phyloP scores from a whole-genome alignment of 345 rosid genomes.

The Lumnitzera racemosa region DNA sequence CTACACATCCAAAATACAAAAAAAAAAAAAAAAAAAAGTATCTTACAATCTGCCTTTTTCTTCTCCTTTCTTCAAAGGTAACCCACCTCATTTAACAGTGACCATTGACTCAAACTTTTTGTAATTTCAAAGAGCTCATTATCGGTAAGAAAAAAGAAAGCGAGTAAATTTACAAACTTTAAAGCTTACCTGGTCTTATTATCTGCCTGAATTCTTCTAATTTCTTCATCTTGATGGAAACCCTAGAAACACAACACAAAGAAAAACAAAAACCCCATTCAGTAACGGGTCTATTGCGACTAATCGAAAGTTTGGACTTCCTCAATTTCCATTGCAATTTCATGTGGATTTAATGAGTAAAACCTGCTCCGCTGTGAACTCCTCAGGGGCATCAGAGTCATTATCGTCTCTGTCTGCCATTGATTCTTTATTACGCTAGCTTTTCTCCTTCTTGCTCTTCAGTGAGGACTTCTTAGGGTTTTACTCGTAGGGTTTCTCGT shows the following conservation, averaged over 20 bases:
- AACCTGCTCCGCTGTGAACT: conserved; percentile 75
- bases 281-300: not conserved
- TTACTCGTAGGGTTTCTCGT: not conserved
- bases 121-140: not conserved
- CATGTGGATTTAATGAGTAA: not conserved
- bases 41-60: no score
- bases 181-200: conserved; percentile 45
- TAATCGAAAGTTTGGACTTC: not conserved
- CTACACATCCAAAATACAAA: no score
- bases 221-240: conserved; percentile 42
- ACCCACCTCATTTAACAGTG: no score
- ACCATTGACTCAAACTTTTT: no score
- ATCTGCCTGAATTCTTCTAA: conserved; percentile 54
- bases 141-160: not conserved
- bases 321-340: not conserved
- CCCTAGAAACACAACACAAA: conserved; percentile 30
- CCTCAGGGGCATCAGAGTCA: conserved; percentile 74
- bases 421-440: not conserved
- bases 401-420: conserved; percentile 48
- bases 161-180: not conserved
- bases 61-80: no score
- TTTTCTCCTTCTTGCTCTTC: not conserved
- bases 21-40: no score
- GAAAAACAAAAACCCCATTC: not conserved
- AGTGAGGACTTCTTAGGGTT: not conserved